Base-by-base conservation (phyloP, 345 rosid genomes). In the Moricandia arvensis region DNA sequence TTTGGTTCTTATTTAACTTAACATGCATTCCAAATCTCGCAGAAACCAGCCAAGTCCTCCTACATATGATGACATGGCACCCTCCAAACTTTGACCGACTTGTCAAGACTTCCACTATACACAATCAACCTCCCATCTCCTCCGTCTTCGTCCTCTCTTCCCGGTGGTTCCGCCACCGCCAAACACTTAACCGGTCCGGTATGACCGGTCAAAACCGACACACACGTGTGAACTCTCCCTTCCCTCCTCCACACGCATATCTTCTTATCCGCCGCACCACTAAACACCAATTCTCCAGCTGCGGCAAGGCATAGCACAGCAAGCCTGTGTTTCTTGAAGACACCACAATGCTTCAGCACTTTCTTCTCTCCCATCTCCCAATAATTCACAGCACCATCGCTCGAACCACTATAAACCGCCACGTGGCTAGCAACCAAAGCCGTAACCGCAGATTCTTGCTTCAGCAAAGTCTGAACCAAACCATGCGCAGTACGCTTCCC, bases 1-100 rank as follows among this genome's bases (percentile, higher is more conserved):
- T 53, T 27, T 61, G 49, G 69, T 75, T 75, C 26, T 68, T 75
- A 75, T 45, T 55, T 41, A n/a, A 65, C 64, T 63, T 66, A 47
- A 24, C 1, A 75, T 33, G 2, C 73, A 51, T 53, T 58, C 64
- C 64, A 47, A 75, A 41, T 35, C 26, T 60, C 54, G 29, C 3
- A 1, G 53, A 21, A 24, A 13, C 15, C 29, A 64, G 29, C 7
- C 16, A 34, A 63, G 30, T 33, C 8, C 24, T 61, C 63, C 29
- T 41, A 69, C 38, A 69, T 49, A 3, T 75, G 70, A 0, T 76
- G 38, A 69, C 65, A 54, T 70, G 90, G 82, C 68, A 91, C 96
- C 65, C 87, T 87, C 98, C 98, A 93, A n/a, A 91, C 96, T 81
- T 93, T 91, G 55, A 93, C 98, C 11, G 98, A 87, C 77, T 91